Conservation (phyloP, 495 filamentous ascomycete genomes). For the Rhizodiscina lignyota region DNA sequence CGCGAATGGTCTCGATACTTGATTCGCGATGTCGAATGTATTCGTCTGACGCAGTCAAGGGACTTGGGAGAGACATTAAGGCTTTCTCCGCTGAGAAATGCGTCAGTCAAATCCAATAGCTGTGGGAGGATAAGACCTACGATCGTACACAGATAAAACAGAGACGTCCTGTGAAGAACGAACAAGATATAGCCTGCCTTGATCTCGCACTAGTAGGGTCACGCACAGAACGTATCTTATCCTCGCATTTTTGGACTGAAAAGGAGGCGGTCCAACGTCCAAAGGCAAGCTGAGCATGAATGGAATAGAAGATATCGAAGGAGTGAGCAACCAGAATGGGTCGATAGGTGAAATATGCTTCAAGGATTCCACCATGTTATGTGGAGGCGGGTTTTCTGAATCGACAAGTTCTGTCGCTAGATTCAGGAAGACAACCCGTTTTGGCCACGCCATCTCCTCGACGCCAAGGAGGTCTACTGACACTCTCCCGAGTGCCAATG, state of each 20-base stretch:
- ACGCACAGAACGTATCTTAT: conserved; percentile 32
- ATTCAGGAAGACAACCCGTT: conserved; percentile 29
- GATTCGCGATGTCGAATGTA: conserved; percentile 19
- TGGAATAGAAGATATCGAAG: conserved; percentile 27
- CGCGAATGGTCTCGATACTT: conserved; percentile 23
- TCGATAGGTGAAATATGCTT: conserved; percentile 17
- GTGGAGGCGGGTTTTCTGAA: conserved; percentile 29
- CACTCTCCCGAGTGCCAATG: conserved; percentile 24
- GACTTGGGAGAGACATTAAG: conserved; percentile 31
- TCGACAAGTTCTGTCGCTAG: conserved; percentile 35
- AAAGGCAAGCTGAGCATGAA: conserved; percentile 37
- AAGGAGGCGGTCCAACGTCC: conserved; percentile 37
- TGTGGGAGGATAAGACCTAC: conserved; percentile 8
- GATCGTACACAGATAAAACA: conserved; percentile 21
- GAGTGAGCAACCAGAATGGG: conserved; percentile 29
- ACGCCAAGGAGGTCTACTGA: conserved; percentile 34
- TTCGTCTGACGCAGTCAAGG: conserved; percentile 33
- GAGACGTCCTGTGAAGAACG: conserved; percentile 20
- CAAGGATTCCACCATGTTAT: conserved; percentile 27
- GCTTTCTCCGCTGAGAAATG: conserved; percentile 33
- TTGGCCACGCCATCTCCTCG: conserved; percentile 27
- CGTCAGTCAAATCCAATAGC: no score
- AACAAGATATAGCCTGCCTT: conserved; percentile 24
- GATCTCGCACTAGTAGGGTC: conserved; percentile 23
- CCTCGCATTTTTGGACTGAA: conserved; percentile 30